Percentiles rank a stretch among this genome's conserved stretches.
These are phyloP conservation scores for Begonia peltatifolia DNA, from an alignment of 306 rosid species.

Conservation along the genomic window DNA sequence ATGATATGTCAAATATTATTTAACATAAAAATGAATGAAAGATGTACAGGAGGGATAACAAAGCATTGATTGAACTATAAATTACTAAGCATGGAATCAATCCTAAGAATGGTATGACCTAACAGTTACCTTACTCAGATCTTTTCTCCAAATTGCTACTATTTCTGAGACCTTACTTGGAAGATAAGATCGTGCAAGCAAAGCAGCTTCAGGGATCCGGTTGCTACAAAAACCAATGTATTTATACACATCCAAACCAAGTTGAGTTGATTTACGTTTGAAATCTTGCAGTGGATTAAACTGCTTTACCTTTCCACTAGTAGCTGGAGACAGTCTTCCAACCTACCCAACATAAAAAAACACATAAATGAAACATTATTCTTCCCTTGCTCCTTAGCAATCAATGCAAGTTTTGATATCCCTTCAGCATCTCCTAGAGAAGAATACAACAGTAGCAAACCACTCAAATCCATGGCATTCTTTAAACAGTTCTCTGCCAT, in stretches of 20 bases:
- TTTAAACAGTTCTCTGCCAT: slow-evolving; percentile 96
- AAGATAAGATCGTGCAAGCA: slow-evolving; percentile 95
- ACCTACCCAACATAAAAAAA: slow-evolving; percentile 86
- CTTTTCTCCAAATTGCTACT: slow-evolving; percentile 83
- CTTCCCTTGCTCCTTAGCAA: slow-evolving; percentile 98
- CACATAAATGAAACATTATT: slow-evolving; percentile 95
- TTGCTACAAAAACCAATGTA: slow-evolving; percentile 32
- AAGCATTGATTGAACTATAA: no score
- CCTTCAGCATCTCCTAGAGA: slow-evolving; percentile 98
- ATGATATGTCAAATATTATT: no score
- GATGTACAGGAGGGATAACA: no score
- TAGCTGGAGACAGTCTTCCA: slow-evolving; percentile 94
- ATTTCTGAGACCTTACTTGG: slow-evolving; percentile 96
- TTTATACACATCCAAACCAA: slow-evolving; percentile 2
- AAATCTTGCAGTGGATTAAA: slow-evolving; percentile 4
- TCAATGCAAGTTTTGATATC: slow-evolving; percentile 65
- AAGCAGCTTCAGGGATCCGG: slow-evolving; percentile 98
- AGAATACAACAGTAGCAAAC: slow-evolving; percentile 89
- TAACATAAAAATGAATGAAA: no score
- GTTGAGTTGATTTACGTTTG: slow-evolving; percentile 4
- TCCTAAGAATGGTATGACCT: no score
- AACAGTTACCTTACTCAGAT: slow-evolving; percentile 61
- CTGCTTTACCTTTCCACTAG: slow-evolving; percentile 71
- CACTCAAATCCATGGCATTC: slow-evolving; percentile 95
- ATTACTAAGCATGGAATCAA: no score